Evolutionary conservation across 2,329 filamentous ascomycete species (phyloP).

Genomic region (Polychaeton citri): DNA sequence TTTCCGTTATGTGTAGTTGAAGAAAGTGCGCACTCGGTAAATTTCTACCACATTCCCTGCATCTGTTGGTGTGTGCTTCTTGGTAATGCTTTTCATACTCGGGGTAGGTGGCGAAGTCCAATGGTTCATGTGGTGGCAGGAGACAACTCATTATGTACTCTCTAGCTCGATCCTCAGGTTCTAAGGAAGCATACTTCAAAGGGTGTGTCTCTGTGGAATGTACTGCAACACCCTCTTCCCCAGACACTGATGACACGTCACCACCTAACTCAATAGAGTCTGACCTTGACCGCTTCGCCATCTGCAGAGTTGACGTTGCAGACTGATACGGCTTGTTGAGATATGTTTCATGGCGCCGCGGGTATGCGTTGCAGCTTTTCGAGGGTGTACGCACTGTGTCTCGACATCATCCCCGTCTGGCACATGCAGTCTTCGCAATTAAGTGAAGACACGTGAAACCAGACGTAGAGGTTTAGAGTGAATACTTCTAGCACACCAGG

Average conservation of each 20-base stretch:
- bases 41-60: slow-evolving; percentile 71
- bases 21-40: slow-evolving; percentile 76
- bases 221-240: background rate
- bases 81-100: slow-evolving; percentile 83
- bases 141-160: slow-evolving; percentile 56
- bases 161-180: background rate
- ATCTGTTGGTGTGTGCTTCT: slow-evolving; percentile 70
- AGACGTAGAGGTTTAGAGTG: too few species aligned
- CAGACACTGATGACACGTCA: background rate
- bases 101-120: slow-evolving; percentile 60
- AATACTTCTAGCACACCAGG: too few species aligned
- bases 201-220: background rate
- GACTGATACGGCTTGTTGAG: too few species aligned
- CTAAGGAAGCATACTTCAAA: background rate
- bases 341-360: too few species aligned
- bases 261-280: slow-evolving; percentile 21
- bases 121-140: slow-evolving; percentile 63
- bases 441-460: too few species aligned
- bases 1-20: slow-evolving; percentile 75
- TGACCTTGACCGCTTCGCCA: slow-evolving; percentile 49
- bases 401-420: too few species aligned
- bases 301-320: too few species aligned
- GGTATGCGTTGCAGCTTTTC: too few species aligned
- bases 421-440: too few species aligned
- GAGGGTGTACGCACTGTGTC: too few species aligned